Percentiles rank a stretch among this genome's conserved stretches.
Evolutionary conservation across 31 red algal genomes (phyloP).

Genomic region (Asparagopsis taxiformis): DNA sequence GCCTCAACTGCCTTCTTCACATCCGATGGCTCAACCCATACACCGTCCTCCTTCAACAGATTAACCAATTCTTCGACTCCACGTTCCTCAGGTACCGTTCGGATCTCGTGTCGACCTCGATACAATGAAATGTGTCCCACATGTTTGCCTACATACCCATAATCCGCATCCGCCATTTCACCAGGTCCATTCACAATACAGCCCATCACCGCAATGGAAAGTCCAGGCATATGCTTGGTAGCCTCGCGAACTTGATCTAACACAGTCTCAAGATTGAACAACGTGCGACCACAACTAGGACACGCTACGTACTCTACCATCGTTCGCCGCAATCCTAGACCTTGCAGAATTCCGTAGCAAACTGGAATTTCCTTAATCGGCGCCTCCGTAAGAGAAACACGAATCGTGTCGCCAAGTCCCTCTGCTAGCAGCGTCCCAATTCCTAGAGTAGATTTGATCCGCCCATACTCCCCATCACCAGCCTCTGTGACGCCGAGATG

Average conservation of each 20-base stretch:
- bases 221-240: conserved; percentile 92
- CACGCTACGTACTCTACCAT: conserved; percentile 99
- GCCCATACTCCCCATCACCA: conserved; percentile 97
- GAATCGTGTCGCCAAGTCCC: conserved; percentile 98
- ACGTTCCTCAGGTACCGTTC: conserved; percentile 68
- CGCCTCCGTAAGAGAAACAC: conserved; percentile 96
- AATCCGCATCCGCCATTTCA: conserved; percentile 99
- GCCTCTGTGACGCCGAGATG: conserved; percentile 99
- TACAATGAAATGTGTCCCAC: conserved; percentile 91
- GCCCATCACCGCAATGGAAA: conserved; percentile 98
- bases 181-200: conserved; percentile 99
- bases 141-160: conserved; percentile 94
- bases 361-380: conserved; percentile 99
- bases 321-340: conserved; percentile 70
- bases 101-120: conserved; percentile 81
- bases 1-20: conserved; percentile 4
- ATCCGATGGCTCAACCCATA: conserved; percentile 92
- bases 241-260: conserved; percentile 94
- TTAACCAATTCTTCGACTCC: conserved; percentile 93
- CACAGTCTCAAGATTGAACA: conserved; percentile 96
- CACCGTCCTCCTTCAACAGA: conserved; percentile 90
- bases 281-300: conserved; percentile 96
- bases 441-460: conserved; percentile 95
- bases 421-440: conserved; percentile 97
- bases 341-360: conserved; percentile 96